Evolutionary conservation across 2,329 filamentous ascomycete genomes (phyloP), one percentile per base, ranked within the genome.

Genomic region (Cadophora luteo-olivacea): DNA sequence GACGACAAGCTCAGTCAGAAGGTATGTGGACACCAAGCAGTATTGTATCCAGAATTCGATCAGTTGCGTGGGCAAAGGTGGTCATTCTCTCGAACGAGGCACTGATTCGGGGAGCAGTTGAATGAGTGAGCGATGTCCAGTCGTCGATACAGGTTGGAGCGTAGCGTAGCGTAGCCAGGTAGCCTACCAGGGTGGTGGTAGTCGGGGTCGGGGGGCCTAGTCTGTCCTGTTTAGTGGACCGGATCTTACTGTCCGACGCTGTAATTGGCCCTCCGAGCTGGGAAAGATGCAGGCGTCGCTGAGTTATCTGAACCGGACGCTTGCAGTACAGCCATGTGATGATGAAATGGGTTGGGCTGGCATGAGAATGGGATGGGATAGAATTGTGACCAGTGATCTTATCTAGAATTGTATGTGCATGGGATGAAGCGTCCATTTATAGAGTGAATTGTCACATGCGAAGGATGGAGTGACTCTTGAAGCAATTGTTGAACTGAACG

Each of bases 81-180:
- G 64, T 70, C 69, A 70, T 70, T 65, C 66, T 70, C 57, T 58
- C 55, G 55, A 58, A 25, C n/a, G 32, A 38, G n/a, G 54, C 19
- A 22, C 24, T 55, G 25, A 55, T 25, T 55, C 52, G 52, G 52
- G 52, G 29, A 55, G 25, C 55, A 38, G 38, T 64, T 2, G 25
- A 32, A 22, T 29, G 29, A 29, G 29, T 57, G 57, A 68, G 49
- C 12, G 32, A 49, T 32, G 49, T 45, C 41, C 57, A n/a, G 49
- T 63, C 55, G 64, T 66, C 22, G 55, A 61, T 49, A 54, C 38
- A 61, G 29, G 45, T 25, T 41, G 52, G 3, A 29, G 29, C 29
- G 29, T 29, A 29, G 29, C 29, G 29, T 45, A 29, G 29, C 29
- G 29, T 29, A 29, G 29, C 29, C n/a, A n/a, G n/a, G 29, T 45